Conservation (phyloP, 2,329 filamentous ascomycete genomes). For the Akanthomyces muscarius region DNA sequence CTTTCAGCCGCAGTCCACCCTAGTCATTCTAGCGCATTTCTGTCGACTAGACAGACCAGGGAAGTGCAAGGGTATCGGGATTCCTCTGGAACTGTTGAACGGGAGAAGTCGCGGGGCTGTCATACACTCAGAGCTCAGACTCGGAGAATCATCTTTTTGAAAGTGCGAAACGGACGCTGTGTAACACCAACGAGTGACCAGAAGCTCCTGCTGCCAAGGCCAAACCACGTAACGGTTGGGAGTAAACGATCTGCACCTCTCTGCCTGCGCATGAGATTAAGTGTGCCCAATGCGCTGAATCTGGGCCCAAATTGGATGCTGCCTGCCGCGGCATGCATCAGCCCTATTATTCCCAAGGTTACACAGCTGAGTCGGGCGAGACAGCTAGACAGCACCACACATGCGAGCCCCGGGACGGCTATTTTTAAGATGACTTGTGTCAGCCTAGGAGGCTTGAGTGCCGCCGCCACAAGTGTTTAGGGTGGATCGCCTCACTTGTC, state of each 20-base stretch:
- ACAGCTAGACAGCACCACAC: not conserved
- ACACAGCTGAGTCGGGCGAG: not conserved
- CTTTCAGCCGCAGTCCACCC: slow-evolving; percentile 14
- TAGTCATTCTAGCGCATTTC: not conserved
- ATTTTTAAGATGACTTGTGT: slow-evolving; percentile 12
- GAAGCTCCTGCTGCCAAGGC: not conserved
- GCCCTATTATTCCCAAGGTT: not conserved
- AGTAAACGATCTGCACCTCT: not conserved
- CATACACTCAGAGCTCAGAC: not conserved
- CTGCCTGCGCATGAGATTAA: not conserved
- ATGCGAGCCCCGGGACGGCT: not conserved
- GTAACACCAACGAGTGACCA: not conserved
- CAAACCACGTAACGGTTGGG: not conserved
- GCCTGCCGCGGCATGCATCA: not conserved
- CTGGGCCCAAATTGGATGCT: not conserved
- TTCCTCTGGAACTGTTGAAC: not conserved
- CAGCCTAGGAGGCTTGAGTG: slow-evolving; percentile 13
- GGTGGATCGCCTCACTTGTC: not conserved
- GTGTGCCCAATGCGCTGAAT: not conserved
- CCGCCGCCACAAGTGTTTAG: not conserved
- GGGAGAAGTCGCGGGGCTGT: not conserved
- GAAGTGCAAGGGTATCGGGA: not conserved
- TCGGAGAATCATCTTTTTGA: not conserved
- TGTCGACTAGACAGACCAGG: not conserved
- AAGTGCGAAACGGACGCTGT: not conserved